Evolutionary conservation across 768 basidiomycete species (phyloP).

Genomic region (Cystofilobasidium ferigula): DNA sequence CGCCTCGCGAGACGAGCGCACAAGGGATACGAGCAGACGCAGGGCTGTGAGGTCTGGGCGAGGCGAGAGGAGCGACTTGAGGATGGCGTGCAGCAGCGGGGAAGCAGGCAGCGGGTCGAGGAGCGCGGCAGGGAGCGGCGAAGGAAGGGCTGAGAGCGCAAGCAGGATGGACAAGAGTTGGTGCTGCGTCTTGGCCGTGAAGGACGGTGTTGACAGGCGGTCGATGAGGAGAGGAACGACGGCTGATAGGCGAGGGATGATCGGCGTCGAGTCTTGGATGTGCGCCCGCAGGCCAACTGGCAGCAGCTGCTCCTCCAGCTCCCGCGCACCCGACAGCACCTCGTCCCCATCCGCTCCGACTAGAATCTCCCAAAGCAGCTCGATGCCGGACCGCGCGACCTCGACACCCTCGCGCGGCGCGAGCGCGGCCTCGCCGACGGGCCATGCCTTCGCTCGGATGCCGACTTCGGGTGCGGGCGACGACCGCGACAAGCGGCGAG

Average conservation of each 20-base stretch:
- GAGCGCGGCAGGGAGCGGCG: background rate
- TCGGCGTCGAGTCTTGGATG: background rate
- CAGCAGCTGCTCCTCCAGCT: constrained; percentile 2
- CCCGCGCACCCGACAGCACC: too few relatives aligned
- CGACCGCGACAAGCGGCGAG: constrained; percentile 44
- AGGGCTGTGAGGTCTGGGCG: constrained; percentile 38
- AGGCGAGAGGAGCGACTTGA: background rate
- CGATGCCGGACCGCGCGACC: constrained; percentile 27
- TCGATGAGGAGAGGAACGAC: constrained; percentile 30
- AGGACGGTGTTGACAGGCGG: constrained; percentile 28
- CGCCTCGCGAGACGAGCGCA: constrained; percentile 55
- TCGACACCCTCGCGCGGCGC: constrained; percentile 15
- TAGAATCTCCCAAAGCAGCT: constrained; percentile 31
- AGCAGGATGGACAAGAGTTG: constrained; percentile 32
- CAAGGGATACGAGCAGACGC: constrained; percentile 49
- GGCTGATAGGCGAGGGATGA: constrained; percentile 28
- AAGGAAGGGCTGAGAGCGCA: constrained; percentile 37
- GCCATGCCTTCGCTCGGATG: constrained; percentile 13
- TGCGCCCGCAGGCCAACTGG: constrained; percentile 3
- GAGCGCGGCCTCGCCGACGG: constrained; percentile 16
- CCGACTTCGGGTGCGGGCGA: background rate
- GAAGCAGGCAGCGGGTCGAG: background rate
- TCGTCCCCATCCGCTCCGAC: constrained; percentile 11
- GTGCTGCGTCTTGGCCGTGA: constrained; percentile 29
- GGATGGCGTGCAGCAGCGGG: constrained; percentile 5